Evolutionary conservation across 805 yeast species (phyloP), one percentile per base, ranked within the genome.

Genomic region (Saccharomycopsis selenospora): DNA sequence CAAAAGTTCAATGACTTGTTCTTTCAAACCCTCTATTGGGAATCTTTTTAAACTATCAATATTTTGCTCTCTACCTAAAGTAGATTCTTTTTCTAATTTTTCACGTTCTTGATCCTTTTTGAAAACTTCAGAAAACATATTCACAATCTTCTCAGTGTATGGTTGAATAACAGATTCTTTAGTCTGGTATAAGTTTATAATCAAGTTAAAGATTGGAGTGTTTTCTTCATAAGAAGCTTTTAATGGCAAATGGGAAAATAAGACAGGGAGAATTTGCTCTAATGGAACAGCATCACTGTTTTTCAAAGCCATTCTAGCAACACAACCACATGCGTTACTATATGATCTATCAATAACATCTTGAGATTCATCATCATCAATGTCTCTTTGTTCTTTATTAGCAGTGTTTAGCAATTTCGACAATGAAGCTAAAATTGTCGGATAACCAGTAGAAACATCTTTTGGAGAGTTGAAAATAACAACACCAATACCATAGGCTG

Each of bases 281-380:
- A 88, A 67, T 52, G 97, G 97, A 57, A 90, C 80, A 30, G 83
- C 75, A 33, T 67, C 68, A 59, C 78, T 80, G 64, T 85, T 76
- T 62, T 83, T 82, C 64, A 86, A 70, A 11, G 85, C 77, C 85
- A 93, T 75, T 68, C 99, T 80, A 14, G 96, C 90, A 50, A 90
- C 95, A 76, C 98, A 93, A 40, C 99, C 99, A 66, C 93, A 84
- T 3, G 96, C 96, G 66, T 93, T 93, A 52, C 98, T 96, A 57
- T 78, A 79, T 4, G 95, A 80, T 70, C 95, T 77, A 68, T 82
- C 82, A 58, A 86, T 77, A 52, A 79, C 83, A 56, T 88, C 95
- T 60, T 76, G 76, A 28, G 86, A 73, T 64, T 85, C 91, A 56
- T 83, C 95, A 59, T 81, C 88, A 53, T 79, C 85, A 49, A 71